Evolutionary conservation across 1,284 basidiomycete species (phyloP).

Genomic region (Boletus smithii): DNA sequence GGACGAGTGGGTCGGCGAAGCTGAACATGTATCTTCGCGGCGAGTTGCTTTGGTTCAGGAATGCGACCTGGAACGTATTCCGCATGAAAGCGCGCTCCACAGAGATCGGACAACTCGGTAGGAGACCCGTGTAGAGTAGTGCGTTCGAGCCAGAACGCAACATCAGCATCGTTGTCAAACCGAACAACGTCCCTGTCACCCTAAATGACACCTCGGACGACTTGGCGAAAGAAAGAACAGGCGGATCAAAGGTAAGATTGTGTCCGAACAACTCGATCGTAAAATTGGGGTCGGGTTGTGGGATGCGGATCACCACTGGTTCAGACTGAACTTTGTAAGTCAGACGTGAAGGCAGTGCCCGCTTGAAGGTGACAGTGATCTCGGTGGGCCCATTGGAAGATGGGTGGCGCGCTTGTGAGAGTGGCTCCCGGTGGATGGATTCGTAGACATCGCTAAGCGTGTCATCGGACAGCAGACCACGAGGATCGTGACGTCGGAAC

Average conservation of each 20-base stretch:
- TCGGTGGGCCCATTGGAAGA: conserved; percentile 43
- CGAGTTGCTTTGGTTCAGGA: conserved; percentile 63
- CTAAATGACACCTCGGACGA: conserved; percentile 82
- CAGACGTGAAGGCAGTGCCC: conserved; percentile 69
- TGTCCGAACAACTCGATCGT: conserved; percentile 80
- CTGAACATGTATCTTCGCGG: conserved; percentile 93
- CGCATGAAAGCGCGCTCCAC: conserved; percentile 93
- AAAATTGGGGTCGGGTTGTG: conserved; percentile 75
- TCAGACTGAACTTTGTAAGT: conserved; percentile 86
- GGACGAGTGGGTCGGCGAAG: conserved; percentile 71
- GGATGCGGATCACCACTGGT: conserved; percentile 77
- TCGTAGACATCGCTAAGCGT: conserved; percentile 73
- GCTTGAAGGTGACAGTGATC: conserved; percentile 64
- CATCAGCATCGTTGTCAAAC: conserved; percentile 77
- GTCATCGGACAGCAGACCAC: conserved; percentile 67
- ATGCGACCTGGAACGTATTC: conserved; percentile 88
- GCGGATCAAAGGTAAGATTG: conserved; percentile 83
- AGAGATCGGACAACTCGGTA: conserved; percentile 68
- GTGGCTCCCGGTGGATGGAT: conserved; percentile 67
- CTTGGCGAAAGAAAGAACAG: conserved; percentile 72
- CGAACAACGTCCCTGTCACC: conserved; percentile 79
- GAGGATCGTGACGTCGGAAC: conserved; percentile 72
- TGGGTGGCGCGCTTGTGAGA: conserved; percentile 67
- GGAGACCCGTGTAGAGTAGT: conserved; percentile 73
- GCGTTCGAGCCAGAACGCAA: conserved; percentile 78